Evolutionary conservation across 129 eudicot species (phyloP).

Genomic region (Escallonia rubra): DNA sequence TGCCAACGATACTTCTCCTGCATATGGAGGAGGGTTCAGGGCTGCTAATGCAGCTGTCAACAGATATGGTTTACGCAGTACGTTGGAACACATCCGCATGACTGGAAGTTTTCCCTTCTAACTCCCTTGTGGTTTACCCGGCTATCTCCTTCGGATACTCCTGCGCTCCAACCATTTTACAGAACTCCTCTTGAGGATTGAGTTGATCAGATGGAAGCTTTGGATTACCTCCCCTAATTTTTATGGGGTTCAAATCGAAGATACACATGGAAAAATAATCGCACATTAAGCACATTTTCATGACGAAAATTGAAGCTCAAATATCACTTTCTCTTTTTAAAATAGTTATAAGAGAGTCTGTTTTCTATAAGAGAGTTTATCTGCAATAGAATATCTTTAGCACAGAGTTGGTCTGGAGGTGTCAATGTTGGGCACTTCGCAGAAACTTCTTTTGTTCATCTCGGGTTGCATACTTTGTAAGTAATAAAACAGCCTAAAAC

Average conservation of each 20-base stretch:
- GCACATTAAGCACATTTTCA: conserved; percentile 19
- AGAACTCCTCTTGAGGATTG: conserved; percentile 18
- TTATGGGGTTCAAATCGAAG: conserved; percentile 34
- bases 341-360: too few species aligned
- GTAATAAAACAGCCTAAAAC: too few species aligned
- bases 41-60: conserved; percentile 87
- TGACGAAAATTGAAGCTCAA: too few species aligned
- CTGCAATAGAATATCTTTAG: too few species aligned
- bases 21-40: conserved; percentile 91
- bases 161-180: too few species aligned
- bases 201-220: conserved; percentile 30
- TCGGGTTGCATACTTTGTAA: too few species aligned
- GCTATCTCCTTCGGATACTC: too few species aligned
- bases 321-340: too few species aligned
- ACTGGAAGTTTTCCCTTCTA: conserved; percentile 70
- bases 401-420: too few species aligned
- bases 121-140: conserved; percentile 2
- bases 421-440: too few species aligned
- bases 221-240: conserved; percentile 38
- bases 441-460: too few species aligned
- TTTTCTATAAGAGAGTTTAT: too few species aligned
- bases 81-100: conserved; percentile 73
- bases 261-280: conserved; percentile 8
- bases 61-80: conserved; percentile 71
- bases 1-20: conserved; percentile 85